These are phyloP conservation scores for Talaromyces atroroseus DNA, from an alignment of 2,329 filamentous ascomycete genomes.

Conservation along the genomic window DNA sequence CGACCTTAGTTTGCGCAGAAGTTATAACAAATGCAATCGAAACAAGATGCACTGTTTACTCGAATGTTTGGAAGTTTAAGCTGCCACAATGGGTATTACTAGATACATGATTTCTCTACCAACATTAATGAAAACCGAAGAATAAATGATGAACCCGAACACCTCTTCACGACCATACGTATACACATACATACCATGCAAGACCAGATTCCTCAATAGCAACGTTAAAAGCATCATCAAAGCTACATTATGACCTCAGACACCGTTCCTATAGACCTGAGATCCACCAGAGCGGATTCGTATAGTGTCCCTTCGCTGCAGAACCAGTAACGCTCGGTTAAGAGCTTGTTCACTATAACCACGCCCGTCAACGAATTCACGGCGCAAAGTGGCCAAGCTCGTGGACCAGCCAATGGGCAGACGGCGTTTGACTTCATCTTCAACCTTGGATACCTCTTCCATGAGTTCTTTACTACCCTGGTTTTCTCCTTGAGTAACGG, in stretches of 20 bases:
- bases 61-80: neutral
- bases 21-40: neutral
- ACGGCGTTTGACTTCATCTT: constrained; percentile 79
- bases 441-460: constrained; percentile 80
- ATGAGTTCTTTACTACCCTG: constrained; percentile 82
- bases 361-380: constrained; percentile 88
- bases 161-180: constrained; percentile 1
- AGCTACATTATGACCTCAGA: constrained; percentile 22
- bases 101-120: neutral
- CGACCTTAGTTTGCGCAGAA: no score
- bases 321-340: constrained; percentile 74
- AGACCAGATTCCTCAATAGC: neutral
- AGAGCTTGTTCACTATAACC: constrained; percentile 84
- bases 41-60: neutral
- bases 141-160: neutral
- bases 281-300: constrained; percentile 46
- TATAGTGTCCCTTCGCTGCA: constrained; percentile 77
- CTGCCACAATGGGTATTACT: neutral
- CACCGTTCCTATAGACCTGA: constrained; percentile 45
- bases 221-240: constrained; percentile 1
- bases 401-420: constrained; percentile 95
- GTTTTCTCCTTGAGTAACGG: constrained; percentile 81
- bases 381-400: constrained; percentile 74
- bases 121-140: neutral
- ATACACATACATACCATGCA: constrained; percentile 13